A percentile compares a stretch with the other conserved stretches of the same genome.
Conservation (phyloP, 805 yeast genomes). For the Starmerella stellata region DNA sequence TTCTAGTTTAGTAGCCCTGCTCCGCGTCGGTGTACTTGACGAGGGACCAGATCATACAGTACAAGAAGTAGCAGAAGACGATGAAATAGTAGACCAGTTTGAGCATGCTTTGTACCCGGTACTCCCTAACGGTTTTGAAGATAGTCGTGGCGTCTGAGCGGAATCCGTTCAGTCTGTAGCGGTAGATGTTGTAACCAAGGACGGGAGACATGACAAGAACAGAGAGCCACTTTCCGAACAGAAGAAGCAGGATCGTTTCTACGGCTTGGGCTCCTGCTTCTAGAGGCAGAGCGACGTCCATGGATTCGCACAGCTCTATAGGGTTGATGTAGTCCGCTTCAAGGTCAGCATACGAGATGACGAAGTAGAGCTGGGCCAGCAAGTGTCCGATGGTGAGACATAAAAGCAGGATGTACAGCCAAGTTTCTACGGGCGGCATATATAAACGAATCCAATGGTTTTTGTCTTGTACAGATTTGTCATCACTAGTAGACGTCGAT, state of each 20-base stretch:
- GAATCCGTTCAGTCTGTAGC: slow-evolving; percentile 62
- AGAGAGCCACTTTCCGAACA: slow-evolving; percentile 85
- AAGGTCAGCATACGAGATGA: slow-evolving; percentile 15
- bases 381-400: slow-evolving; percentile 15
- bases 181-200: slow-evolving; percentile 65
- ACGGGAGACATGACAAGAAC: slow-evolving; percentile 70
- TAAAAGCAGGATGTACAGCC: slow-evolving; percentile 14
- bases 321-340: slow-evolving; percentile 92
- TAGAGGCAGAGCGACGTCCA: slow-evolving; percentile 46
- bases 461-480: not conserved
- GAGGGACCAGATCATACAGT: slow-evolving; percentile 54
- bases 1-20: not conserved
- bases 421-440: slow-evolving; percentile 1
- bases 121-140: slow-evolving; percentile 80
- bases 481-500: not conserved
- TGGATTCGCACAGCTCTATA: slow-evolving; percentile 81
- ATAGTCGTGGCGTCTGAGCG: slow-evolving; percentile 92
- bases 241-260: slow-evolving; percentile 47
- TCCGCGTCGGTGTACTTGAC: slow-evolving; percentile 11
- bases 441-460: not conserved
- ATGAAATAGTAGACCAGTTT: slow-evolving; percentile 80
- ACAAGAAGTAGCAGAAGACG: slow-evolving; percentile 87
- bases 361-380: slow-evolving; percentile 17
- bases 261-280: slow-evolving; percentile 66
- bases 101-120: slow-evolving; percentile 78